A percentile compares a stretch with the other conserved stretches of the same genome.
phyloP scores from a whole-genome alignment of 495 filamentous ascomycete genomes.

The Penicillium paradoxum region DNA sequence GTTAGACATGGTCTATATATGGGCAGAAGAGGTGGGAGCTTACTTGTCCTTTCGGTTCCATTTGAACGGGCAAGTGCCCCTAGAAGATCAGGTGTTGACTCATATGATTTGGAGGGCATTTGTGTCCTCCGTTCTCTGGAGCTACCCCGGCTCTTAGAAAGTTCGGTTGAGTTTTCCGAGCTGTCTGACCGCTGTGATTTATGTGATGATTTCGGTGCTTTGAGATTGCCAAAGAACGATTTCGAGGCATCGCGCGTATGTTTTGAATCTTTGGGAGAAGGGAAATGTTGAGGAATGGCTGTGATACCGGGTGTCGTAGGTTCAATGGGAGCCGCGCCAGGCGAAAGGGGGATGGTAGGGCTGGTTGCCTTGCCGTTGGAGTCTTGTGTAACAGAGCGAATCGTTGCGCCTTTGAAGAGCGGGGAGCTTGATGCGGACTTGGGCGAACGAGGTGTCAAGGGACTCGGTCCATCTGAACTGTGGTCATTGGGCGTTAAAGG shows the following conservation, averaged over 20 bases:
- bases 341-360: constrained; percentile 31
- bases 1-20: constrained; percentile 6
- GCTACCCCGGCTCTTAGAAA: constrained; percentile 40
- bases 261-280: constrained; percentile 46
- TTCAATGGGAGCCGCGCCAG: constrained; percentile 22
- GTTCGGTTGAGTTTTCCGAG: constrained; percentile 36
- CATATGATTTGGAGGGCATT: constrained; percentile 32
- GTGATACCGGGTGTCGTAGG: constrained; percentile 46
- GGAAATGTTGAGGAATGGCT: constrained; percentile 50
- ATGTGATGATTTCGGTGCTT: constrained; percentile 51
- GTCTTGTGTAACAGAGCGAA: constrained; percentile 43
- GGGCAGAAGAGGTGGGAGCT: constrained; percentile 4
- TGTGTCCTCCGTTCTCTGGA: constrained; percentile 38
- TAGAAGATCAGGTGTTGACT: constrained; percentile 42
- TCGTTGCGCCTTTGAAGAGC: constrained; percentile 39
- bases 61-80: constrained; percentile 26
- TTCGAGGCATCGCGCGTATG: constrained; percentile 51
- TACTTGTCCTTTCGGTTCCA: constrained; percentile 30
- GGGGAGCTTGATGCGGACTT: constrained; percentile 41
- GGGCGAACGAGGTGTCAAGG: constrained; percentile 41
- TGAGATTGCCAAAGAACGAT: constrained; percentile 54
- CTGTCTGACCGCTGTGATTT: constrained; percentile 37
- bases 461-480: constrained; percentile 39
- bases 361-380: constrained; percentile 32
- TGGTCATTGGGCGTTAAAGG: constrained; percentile 35